Base-by-base conservation (phyloP, 352 stramenopile genomes). In the Elongisporangium prolatum region DNA sequence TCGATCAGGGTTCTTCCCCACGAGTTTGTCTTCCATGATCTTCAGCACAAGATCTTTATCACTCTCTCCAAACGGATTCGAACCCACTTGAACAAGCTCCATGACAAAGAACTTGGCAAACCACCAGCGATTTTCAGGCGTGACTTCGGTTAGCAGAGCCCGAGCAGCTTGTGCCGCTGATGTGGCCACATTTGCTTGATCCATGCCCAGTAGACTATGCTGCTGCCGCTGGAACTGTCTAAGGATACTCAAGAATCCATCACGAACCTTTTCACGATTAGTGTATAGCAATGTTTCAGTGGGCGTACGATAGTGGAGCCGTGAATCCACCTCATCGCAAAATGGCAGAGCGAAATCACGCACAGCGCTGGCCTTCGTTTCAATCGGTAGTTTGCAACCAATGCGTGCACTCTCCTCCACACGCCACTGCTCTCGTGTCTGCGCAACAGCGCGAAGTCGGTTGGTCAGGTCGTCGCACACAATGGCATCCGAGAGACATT, bases 51-150 rank as follows among this genome's bases (percentile, higher is more conserved):
- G 61, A n/a, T 91, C 82, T 49, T 83, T 76, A 58, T 91, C 82
- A 40, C 71, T 84, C 60, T 91, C 79, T 37, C 77, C 82, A 7
- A 91, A 74, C 3, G 77, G 82, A 57, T 88, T 89, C 5, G 79
- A 76, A 0, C 78, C 81, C 5, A 91, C 64, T 56, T 91, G 79
- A 1, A 86, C 57, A 17, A 91, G 67, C 57, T 89, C 82, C 40
- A 80, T 64, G 2, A 89, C 79, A 59, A 89, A 89, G 37, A 91
- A 89, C 40, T 77, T 77, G 14, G 79, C 79, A 59, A 91, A 89
- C 82, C 82, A 91, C 79, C 78, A 89, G 44, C 67, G 65, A 56
- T 91, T 91, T 38, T 78, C 75, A 1, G 72, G 70, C 5, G 65
- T 65, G 0, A 86, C 77, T 0, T 83, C 68, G 1, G 53, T 22